Base-by-base conservation (phyloP, 2,329 filamentous ascomycete species). In the Tolypocladium tundrense region DNA sequence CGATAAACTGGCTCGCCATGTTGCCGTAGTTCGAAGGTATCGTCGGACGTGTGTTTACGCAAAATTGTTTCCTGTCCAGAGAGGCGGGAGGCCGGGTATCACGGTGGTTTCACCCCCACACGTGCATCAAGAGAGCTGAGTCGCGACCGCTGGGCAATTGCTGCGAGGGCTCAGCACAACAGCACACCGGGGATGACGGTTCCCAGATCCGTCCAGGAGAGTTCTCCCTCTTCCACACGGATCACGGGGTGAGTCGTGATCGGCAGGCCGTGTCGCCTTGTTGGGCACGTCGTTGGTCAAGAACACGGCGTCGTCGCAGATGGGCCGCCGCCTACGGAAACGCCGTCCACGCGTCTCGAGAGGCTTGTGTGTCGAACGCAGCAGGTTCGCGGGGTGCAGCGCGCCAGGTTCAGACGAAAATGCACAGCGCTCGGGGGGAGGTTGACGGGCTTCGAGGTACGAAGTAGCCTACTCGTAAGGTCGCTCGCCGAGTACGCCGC, bases 1-100 rank as follows among this genome's bases (percentile, higher is more conserved):
- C 90, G 67, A 90, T 84, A 70, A 93, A 91, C 67, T 85, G 79
- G 60, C 79, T 78, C 54, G 86, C 84, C 73, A 75, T 68, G 57
- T 50, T 31, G 40, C 41, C 10, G 27, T 9, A 8, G 31, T 35
- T 35, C 19, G 19, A 21, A 21, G 5, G 8, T 58, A 19, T n/a
- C 19, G 39, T 24, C 33, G 0, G 10, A n/a, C 5, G 9, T 13
- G 16, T 35, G 48, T 35, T 31, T 19, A 4, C 19, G 19, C 48
- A 19, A 11, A 14, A 31, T 4, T n/a, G 48, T 21, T n/a, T 10
- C 31, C 48, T 52, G 13, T 37, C 31, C 31, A 35, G 31, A 35
- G 31, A 31, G 19, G 48, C 48, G 31, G 19, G 4, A 13, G 31
- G 31, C 31, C 48, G 21, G 33, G 31, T 35, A 13, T n/a, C 24